These are phyloP conservation scores for Wickerhamiella nectarea DNA, from an alignment of 805 yeast species.

Conservation along the genomic window DNA sequence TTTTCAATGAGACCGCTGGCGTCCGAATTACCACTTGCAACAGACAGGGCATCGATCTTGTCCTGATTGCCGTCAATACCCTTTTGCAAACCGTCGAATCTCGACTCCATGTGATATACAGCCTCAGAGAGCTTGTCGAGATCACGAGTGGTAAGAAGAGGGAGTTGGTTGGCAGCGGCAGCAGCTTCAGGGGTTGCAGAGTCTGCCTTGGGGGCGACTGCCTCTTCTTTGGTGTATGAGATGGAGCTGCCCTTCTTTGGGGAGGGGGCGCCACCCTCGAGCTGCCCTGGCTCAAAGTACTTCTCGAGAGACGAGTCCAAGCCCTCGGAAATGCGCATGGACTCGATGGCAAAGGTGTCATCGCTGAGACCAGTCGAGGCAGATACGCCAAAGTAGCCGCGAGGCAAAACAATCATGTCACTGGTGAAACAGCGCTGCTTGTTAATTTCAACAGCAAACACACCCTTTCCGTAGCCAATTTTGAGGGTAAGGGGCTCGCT, in stretches of 20 bases:
- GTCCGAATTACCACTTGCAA: background rate
- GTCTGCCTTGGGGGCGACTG: background rate
- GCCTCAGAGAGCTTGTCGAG: background rate
- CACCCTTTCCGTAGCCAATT: slow-evolving; percentile 23
- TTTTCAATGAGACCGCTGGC: background rate
- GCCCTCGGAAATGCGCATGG: slow-evolving; percentile 11
- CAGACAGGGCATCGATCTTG: background rate
- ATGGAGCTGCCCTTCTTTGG: background rate
- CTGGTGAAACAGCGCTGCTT: slow-evolving; percentile 28
- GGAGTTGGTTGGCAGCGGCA: background rate
- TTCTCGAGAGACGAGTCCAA: slow-evolving; percentile 12
- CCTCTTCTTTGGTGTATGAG: background rate
- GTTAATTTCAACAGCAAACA: slow-evolving; percentile 27
- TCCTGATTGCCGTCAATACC: background rate
- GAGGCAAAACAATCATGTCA: slow-evolving; percentile 25
- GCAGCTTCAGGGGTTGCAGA: background rate
- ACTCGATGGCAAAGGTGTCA: slow-evolving; percentile 15
- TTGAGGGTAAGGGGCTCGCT: slow-evolving; percentile 20
- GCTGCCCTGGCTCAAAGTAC: slow-evolving; percentile 12
- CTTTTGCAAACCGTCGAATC: background rate
- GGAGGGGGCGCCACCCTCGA: background rate
- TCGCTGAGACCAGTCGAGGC: slow-evolving; percentile 20
- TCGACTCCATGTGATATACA: background rate
- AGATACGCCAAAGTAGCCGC: slow-evolving; percentile 25
- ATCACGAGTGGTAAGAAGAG: background rate